These are phyloP conservation scores for Rhododendron williamsianum DNA, from an alignment of 148 eudicot genomes.

Conservation along the genomic window DNA sequence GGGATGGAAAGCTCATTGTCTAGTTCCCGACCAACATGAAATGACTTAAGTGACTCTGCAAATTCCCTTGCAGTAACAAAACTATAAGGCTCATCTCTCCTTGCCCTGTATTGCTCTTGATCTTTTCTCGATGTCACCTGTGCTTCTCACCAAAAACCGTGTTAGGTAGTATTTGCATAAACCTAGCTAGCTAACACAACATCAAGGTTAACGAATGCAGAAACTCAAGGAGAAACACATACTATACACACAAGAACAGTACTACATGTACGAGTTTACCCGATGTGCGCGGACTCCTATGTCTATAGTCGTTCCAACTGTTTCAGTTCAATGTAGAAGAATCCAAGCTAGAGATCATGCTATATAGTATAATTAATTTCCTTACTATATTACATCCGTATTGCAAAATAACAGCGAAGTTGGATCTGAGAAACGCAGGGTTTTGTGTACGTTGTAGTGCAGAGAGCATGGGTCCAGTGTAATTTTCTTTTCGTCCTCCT, in stretches of 20 bases:
- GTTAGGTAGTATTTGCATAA: neutral
- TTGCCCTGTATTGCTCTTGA: conserved; percentile 20
- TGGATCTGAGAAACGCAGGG: too few species aligned
- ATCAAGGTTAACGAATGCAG: neutral
- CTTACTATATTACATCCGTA: neutral
- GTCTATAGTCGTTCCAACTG: neutral
- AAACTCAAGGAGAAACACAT: neutral
- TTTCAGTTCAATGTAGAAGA: neutral
- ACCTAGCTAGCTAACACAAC: neutral
- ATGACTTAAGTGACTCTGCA: conserved; percentile 18
- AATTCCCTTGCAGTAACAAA: conserved; percentile 14
- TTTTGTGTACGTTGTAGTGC: neutral
- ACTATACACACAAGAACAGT: neutral
- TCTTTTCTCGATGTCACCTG: conserved; percentile 22
- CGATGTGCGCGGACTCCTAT: neutral
- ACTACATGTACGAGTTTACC: neutral
- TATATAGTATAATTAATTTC: neutral
- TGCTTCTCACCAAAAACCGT: neutral
- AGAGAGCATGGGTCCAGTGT: neutral
- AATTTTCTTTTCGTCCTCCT: neutral
- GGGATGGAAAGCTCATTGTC: conserved; percentile 17
- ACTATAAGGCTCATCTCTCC: neutral
- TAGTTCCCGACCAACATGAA: conserved; percentile 8
- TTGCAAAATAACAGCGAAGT: neutral
- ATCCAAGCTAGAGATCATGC: neutral